Conservation (phyloP, 768 basidiomycete genomes). For the Mycena floridula region DNA sequence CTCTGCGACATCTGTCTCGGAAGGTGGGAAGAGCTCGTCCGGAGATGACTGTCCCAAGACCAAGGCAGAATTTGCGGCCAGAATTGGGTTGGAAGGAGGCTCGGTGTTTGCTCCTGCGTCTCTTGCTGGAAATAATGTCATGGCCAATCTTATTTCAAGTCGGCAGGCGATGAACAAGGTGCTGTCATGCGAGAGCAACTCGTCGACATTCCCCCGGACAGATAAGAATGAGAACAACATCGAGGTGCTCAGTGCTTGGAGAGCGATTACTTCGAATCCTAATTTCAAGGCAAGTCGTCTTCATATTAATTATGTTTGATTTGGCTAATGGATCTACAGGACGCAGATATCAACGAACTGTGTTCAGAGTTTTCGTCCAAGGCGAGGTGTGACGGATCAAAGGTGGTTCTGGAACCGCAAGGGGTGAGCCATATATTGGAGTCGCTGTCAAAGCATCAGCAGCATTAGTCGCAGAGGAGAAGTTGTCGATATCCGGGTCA, state of each 20-base stretch:
- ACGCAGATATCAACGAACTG: slow-evolving; percentile 71
- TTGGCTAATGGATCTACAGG: slow-evolving; percentile 31
- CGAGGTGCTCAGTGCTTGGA: slow-evolving; percentile 76
- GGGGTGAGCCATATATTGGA: slow-evolving; percentile 44
- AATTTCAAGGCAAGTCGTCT: slow-evolving; percentile 59
- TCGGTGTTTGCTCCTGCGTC: slow-evolving; percentile 61
- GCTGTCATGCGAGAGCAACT: slow-evolving; percentile 57
- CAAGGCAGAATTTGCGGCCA: slow-evolving; percentile 43
- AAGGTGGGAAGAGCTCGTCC: slow-evolving; percentile 12
- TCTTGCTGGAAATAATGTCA: too few relatives aligned
- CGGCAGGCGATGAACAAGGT: slow-evolving; percentile 39
- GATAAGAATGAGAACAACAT: slow-evolving; percentile 66
- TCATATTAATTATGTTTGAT: neutral
- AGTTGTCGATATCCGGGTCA: too few relatives aligned
- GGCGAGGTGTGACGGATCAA: slow-evolving; percentile 79
- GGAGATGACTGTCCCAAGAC: slow-evolving; percentile 47
- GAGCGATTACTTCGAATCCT: slow-evolving; percentile 67
- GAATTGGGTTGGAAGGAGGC: slow-evolving; percentile 47
- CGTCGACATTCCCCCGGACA: slow-evolving; percentile 60
- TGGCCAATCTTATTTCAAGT: too few relatives aligned
- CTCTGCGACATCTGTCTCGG: slow-evolving; percentile 5
- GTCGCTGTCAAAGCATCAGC: too few relatives aligned
- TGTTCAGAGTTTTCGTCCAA: slow-evolving; percentile 77
- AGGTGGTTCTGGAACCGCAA: slow-evolving; percentile 67
- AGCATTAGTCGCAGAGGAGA: too few relatives aligned